Conservation (phyloP, 2,329 filamentous ascomycete species). For the Diaporthe velutina region DNA sequence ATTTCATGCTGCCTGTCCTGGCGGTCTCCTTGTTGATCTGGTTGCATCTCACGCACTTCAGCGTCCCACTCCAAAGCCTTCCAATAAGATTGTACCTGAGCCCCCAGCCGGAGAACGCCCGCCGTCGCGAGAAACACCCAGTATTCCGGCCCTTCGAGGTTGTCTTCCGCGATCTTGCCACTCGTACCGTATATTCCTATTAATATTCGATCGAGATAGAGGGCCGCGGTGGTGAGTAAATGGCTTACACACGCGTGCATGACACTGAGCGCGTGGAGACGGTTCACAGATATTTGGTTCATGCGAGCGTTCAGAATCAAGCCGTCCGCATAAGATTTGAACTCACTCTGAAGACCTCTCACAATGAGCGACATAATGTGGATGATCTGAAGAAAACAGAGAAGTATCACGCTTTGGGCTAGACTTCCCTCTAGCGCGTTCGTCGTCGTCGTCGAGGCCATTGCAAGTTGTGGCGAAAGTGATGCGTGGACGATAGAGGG, state of each 20-base stretch:
- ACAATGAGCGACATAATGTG: neutral
- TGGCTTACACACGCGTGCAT: neutral
- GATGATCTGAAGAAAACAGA: neutral
- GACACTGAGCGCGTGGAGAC: neutral
- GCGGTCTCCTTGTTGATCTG: fast-evolving
- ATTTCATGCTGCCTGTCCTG: neutral
- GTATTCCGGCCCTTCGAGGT: neutral
- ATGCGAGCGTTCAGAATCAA: too few relatives aligned
- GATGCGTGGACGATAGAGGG: neutral
- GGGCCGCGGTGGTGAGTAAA: neutral
- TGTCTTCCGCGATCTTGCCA: neutral
- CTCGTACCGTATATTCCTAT: neutral
- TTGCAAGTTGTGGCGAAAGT: neutral
- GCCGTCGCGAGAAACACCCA: neutral
- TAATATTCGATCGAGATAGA: neutral
- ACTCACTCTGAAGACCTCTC: neutral
- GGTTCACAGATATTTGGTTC: neutral
- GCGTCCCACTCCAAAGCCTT: neutral
- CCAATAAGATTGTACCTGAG: neutral
- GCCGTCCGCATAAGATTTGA: neutral
- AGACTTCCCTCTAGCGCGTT: neutral
- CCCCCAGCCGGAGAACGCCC: neutral
- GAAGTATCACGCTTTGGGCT: neutral
- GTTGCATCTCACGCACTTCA: fast-evolving
- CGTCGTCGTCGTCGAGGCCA: neutral